These are phyloP conservation scores for Ceratocystis colombiana DNA, from an alignment of 2,329 filamentous ascomycete genomes.

Conservation along the genomic window DNA sequence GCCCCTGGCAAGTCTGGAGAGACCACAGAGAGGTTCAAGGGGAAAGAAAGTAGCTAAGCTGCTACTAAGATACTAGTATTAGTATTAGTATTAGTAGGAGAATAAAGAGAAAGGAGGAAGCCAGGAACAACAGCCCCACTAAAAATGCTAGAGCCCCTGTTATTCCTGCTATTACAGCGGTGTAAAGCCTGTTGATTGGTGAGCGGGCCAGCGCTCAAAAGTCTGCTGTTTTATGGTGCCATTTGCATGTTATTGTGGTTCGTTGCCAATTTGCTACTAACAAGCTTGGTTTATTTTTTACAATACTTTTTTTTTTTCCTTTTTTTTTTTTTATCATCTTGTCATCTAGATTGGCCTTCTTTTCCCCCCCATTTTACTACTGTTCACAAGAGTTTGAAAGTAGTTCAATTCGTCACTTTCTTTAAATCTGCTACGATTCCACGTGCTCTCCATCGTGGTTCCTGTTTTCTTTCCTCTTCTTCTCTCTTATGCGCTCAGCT, in stretches of 20 bases:
- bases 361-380: neutral
- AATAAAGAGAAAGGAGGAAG: too few species aligned
- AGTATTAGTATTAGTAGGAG: too few species aligned
- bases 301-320: neutral
- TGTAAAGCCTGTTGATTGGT: slow-evolving; percentile 19
- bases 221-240: slow-evolving; percentile 23
- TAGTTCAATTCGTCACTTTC: neutral
- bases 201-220: neutral
- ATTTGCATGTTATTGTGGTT: slow-evolving; percentile 22
- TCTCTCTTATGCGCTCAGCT: neutral
- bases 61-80: too few species aligned
- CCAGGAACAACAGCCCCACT: slow-evolving; percentile 7
- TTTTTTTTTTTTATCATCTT: neutral
- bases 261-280: slow-evolving; percentile 18
- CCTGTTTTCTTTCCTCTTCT: slow-evolving; percentile 4
- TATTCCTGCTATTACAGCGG: neutral
- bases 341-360: neutral
- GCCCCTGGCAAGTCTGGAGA: too few species aligned
- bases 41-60: too few species aligned
- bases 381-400: neutral
- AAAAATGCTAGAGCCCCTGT: slow-evolving; percentile 1
- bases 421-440: neutral
- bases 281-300: neutral
- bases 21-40: too few species aligned
- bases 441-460: neutral